These are phyloP conservation scores for Pisolithus orientalis DNA, from an alignment of 768 basidiomycete species.

Conservation along the genomic window DNA sequence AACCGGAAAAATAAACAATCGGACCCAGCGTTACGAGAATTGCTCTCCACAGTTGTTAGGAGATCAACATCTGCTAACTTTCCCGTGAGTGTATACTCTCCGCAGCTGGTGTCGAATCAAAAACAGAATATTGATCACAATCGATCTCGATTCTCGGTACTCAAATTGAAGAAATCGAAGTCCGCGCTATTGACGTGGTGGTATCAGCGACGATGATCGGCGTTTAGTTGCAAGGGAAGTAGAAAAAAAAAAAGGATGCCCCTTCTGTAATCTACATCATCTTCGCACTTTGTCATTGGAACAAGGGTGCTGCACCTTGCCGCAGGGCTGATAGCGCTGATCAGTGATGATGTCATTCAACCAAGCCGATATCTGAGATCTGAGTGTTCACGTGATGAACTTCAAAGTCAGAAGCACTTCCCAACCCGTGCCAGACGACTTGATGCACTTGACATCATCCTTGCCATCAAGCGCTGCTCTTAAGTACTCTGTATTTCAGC, in stretches of 20 bases:
- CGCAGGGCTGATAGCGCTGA: too few species aligned
- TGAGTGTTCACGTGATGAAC: too few species aligned
- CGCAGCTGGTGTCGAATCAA: conserved; percentile 69
- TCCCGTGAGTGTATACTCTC: conserved; percentile 56
- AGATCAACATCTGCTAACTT: conserved; percentile 73
- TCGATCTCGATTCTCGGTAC: conserved; percentile 66
- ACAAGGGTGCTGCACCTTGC: too few species aligned
- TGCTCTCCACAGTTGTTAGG: conserved; percentile 60
- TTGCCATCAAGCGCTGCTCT: too few species aligned
- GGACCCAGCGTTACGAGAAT: conserved; percentile 77
- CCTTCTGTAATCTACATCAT: conserved; percentile 33
- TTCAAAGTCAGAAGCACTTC: too few species aligned
- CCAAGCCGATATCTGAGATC: too few species aligned
- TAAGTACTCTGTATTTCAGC: too few species aligned
- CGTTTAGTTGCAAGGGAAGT: conserved; percentile 9
- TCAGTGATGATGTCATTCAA: too few species aligned
- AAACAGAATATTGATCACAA: conserved; percentile 64
- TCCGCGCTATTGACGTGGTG: conserved; percentile 20
- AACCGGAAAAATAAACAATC: conserved; percentile 7
- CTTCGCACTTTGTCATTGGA: conserved; percentile 9
- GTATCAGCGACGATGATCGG: background rate
- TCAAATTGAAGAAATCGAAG: conserved; percentile 91
- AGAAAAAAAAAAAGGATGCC: conserved; percentile 31
- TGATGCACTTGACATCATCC: too few species aligned
- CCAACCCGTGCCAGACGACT: too few species aligned